Percentiles rank a stretch among this genome's conserved stretches.
Evolutionary conservation across 441 rosid genomes (phyloP).

Genomic region (Metrosideros polymorpha): DNA sequence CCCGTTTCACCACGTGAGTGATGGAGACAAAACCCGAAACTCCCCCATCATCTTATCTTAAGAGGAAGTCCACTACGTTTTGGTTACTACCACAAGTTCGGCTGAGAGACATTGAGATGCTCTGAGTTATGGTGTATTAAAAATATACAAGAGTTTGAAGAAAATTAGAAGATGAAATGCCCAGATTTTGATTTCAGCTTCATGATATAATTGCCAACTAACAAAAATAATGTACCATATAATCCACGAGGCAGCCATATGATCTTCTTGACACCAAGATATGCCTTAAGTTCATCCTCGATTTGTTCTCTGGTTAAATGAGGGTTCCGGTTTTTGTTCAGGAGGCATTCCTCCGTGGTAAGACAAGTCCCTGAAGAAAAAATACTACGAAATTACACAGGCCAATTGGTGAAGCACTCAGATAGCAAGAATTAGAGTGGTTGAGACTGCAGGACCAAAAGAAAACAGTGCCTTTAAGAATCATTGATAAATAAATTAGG

Average conservation of each 20-base stretch:
- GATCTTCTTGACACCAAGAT: conserved; percentile 60
- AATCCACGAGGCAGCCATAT: conserved; percentile 89
- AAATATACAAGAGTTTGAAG: not conserved
- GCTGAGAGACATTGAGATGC: not conserved
- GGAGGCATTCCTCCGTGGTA: conserved; percentile 85
- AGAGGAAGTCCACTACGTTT: not conserved
- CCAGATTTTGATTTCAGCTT: not conserved
- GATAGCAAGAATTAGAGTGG: not conserved
- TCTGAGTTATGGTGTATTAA: not conserved
- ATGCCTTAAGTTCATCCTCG: conserved; percentile 60
- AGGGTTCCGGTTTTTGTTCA: conserved; percentile 84
- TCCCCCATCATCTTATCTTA: not conserved
- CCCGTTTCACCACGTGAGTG: not conserved
- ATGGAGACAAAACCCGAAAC: not conserved
- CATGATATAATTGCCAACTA: not conserved
- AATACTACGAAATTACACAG: not conserved
- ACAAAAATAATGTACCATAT: conserved; percentile 30
- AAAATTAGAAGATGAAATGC: not conserved
- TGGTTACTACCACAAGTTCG: not conserved
- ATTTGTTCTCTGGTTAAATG: conserved; percentile 65
- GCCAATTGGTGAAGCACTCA: not conserved
- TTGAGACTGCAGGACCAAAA: not conserved
- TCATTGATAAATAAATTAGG: not conserved
- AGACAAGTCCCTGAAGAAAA: conserved; percentile 70
- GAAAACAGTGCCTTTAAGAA: not conserved